Base-by-base conservation (phyloP, 176 grass and related monocot genomes). In the Oryza coarctata region DNA sequence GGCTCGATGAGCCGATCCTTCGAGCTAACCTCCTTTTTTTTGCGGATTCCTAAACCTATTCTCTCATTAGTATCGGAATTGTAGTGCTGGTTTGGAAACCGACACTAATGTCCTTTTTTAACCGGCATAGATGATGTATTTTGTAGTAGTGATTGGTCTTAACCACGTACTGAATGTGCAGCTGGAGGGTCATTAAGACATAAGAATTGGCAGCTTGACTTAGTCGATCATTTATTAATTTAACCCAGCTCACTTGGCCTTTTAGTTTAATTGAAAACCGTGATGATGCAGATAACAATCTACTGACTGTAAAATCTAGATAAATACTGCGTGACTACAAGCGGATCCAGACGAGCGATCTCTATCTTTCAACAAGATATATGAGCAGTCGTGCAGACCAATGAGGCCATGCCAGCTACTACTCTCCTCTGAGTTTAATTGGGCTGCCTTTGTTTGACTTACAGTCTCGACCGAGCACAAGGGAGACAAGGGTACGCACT, bases 401-500 rank as follows among this genome's bases (percentile, higher is more conserved):
- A 71, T 76, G 69, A 58, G 38, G 63, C 49, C 69, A 32, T 70
- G 58, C 28, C 43, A 61, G 44, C 55, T 55, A 45, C 41, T 58
- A n/a, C 43, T 33, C 35, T 45, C 6, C 11, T 74, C n/a, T 62
- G 68, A 50, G 25, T 77, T 63, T 68, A 41, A 90, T 86, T 63
- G 25, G 47, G 62, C 17, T 45, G 44, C 29, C 79, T 83, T 78
- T 43, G 60, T 86, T 86, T 89, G 73, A 89, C 83, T 89, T 45
- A 60, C 65, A 66, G 47, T 89, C 66, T 82, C 61, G 73, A 67
- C 75, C 44, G 7, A 67, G 60, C 79, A 82, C 57, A 77, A 66
- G 83, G 78, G 67, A 71, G 87, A 86, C 83, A 82, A 67, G 66
- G 8, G 44, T 78, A 82, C 86, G 83, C 83, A 72, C 68, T 86